phyloP scores from a whole-genome alignment of 2,329 filamentous ascomycete genomes.

The Fusarium buharicum region DNA sequence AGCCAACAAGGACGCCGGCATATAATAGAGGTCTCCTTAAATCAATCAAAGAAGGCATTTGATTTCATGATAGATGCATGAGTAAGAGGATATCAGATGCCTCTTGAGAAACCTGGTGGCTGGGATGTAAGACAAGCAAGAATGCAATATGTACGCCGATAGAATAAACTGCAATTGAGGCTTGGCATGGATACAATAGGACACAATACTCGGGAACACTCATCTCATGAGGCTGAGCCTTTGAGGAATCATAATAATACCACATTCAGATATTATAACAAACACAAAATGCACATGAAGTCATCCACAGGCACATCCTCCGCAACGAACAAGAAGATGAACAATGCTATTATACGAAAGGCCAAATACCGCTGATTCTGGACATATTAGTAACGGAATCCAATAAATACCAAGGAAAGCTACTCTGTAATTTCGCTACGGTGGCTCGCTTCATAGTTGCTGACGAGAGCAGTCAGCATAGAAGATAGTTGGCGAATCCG shows the following conservation, averaged over 20 bases:
- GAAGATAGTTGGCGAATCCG: background rate
- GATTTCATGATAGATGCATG: no score
- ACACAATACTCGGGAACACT: constrained; percentile 26
- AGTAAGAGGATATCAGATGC: no score
- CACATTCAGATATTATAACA: background rate
- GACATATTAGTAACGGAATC: background rate
- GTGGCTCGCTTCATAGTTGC: constrained; percentile 9
- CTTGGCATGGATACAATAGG: constrained; percentile 28
- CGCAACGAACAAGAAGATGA: background rate
- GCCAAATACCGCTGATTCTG: background rate
- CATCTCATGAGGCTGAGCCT: constrained; percentile 16
- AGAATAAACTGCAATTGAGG: constrained; percentile 4
- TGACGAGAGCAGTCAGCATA: constrained; percentile 19
- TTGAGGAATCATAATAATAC: constrained; percentile 23
- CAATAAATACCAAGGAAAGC: background rate
- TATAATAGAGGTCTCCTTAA: constrained; percentile 44
- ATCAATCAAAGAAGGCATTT: no score
- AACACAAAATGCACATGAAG: background rate
- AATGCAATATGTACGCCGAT: background rate
- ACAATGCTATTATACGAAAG: background rate
- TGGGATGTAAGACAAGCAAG: constrained; percentile 6
- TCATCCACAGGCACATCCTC: constrained; percentile 1
- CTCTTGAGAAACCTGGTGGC: constrained; percentile 5
- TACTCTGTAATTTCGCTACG: constrained; percentile 12
- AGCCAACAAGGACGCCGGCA: constrained; percentile 51